Evolutionary conservation across 176 grass and related monocot species (phyloP).

Genomic region (Microstegium vimineum): DNA sequence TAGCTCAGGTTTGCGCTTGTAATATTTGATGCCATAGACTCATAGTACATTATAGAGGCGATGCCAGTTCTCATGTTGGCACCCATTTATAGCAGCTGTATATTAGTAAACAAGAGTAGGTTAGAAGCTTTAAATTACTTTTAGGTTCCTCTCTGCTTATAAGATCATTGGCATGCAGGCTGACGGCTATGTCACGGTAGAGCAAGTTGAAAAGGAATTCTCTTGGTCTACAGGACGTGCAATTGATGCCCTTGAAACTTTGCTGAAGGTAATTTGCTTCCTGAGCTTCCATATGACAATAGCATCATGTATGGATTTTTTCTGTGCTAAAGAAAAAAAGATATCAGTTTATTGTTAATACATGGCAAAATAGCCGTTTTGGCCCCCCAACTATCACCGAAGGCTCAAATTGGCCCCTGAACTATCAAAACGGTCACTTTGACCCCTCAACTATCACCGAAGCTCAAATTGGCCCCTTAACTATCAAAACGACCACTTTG

Average conservation of each 20-base stretch:
- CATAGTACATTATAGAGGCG: neutral
- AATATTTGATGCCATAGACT: neutral
- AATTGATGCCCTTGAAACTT: constrained; percentile 80
- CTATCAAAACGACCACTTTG: too few relatives aligned
- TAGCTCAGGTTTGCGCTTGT: constrained; percentile 83
- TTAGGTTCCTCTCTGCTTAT: neutral
- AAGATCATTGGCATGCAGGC: constrained; percentile 49
- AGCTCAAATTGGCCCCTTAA: too few relatives aligned
- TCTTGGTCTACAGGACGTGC: constrained; percentile 78
- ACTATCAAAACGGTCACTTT: too few relatives aligned
- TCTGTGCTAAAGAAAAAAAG: neutral
- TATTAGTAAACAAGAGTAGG: neutral
- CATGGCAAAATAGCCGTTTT: too few relatives aligned
- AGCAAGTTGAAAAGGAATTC: constrained; percentile 68
- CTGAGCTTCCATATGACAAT: neutral
- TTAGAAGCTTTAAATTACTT: neutral
- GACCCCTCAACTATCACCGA: too few relatives aligned
- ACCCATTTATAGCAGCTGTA: neutral
- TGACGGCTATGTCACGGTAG: constrained; percentile 72
- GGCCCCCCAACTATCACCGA: too few relatives aligned
- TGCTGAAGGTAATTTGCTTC: constrained; percentile 67
- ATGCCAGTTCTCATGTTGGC: neutral
- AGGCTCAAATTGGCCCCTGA: too few relatives aligned
- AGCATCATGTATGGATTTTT: neutral
- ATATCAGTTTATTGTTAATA: neutral